A percentile compares a stretch with the other conserved stretches of the same genome.
These are phyloP conservation scores for Aspergillus homomorphus DNA, from an alignment of 495 filamentous ascomycete genomes.

Conservation along the genomic window DNA sequence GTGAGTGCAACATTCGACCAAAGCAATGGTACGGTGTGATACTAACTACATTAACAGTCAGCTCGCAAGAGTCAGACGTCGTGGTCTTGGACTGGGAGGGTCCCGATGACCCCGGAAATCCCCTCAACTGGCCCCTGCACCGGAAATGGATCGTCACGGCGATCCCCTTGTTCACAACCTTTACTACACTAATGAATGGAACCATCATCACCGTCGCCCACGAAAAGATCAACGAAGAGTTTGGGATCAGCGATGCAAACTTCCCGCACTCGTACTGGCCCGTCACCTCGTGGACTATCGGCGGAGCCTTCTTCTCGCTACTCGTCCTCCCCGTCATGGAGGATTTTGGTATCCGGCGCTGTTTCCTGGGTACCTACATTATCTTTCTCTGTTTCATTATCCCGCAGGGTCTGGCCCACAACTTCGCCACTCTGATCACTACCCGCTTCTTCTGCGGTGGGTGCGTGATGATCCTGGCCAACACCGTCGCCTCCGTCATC, in stretches of 20 bases:
- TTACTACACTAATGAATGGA: conserved; percentile 40
- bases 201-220: conserved; percentile 44
- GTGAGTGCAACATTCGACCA: neutral
- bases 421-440: conserved; percentile 49
- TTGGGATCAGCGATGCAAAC: conserved; percentile 41
- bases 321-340: conserved; percentile 52
- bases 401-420: conserved; percentile 47
- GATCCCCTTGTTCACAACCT: conserved; percentile 26
- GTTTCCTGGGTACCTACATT: conserved; percentile 44
- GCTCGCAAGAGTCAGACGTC: neutral
- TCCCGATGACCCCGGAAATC: conserved; percentile 52
- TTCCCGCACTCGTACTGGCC: conserved; percentile 54
- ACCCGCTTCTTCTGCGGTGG: conserved; percentile 48
- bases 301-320: conserved; percentile 44
- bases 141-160: conserved; percentile 37
- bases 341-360: conserved; percentile 44
- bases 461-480: conserved; percentile 41
- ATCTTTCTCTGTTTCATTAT: conserved; percentile 45
- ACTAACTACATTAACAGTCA: neutral
- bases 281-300: conserved; percentile 47
- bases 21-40: neutral
- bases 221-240: conserved; percentile 35
- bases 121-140: conserved; percentile 57
- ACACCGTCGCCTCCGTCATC: conserved; percentile 43
- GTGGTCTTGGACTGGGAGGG: conserved; percentile 47